These are phyloP conservation scores for Plenodomus tracheiphilus DNA, from an alignment of 2,329 filamentous ascomycete genomes.

Conservation along the genomic window DNA sequence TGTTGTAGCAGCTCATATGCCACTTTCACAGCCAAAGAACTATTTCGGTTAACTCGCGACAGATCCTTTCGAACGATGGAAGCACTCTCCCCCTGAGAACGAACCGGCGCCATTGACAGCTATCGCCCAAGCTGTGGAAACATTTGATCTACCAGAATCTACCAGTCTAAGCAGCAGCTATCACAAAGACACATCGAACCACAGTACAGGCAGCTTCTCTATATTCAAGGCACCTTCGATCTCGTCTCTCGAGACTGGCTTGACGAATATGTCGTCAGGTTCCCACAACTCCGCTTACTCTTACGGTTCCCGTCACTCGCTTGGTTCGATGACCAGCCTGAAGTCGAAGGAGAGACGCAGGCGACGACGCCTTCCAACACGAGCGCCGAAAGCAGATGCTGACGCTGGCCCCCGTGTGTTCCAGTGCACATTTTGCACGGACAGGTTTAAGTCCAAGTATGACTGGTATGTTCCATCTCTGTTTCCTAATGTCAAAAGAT, in stretches of 20 bases:
- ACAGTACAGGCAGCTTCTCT: constrained; percentile 53
- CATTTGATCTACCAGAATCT: constrained; percentile 36
- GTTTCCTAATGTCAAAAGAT: too few relatives aligned
- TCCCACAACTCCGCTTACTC: constrained; percentile 62
- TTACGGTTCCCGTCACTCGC: constrained; percentile 59
- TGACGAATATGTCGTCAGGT: constrained; percentile 54
- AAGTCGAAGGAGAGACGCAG: constrained; percentile 61
- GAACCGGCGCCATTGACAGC: constrained; percentile 67
- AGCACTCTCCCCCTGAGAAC: constrained; percentile 69
- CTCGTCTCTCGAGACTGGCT: constrained; percentile 57
- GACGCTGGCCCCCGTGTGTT: constrained; percentile 31
- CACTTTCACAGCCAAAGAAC: constrained; percentile 21
- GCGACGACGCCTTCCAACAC: constrained; percentile 53
- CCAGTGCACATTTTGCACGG: constrained; percentile 47
- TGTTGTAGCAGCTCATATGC: constrained; percentile 6
- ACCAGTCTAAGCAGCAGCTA: constrained; percentile 44
- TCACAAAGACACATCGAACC: constrained; percentile 56
- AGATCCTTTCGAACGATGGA: constrained; percentile 70
- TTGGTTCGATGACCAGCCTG: constrained; percentile 59
- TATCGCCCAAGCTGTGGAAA: constrained; percentile 64
- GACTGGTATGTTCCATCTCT: constrained; percentile 34
- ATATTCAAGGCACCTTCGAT: constrained; percentile 57
- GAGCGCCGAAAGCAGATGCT: constrained; percentile 32
- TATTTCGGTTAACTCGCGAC: constrained; percentile 50
- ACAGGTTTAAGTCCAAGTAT: constrained; percentile 46